A percentile compares a stretch with the other conserved stretches of the same genome.
phyloP scores from a whole-genome alignment of 2,329 filamentous ascomycete genomes.

The Phialophora verrucosa region DNA sequence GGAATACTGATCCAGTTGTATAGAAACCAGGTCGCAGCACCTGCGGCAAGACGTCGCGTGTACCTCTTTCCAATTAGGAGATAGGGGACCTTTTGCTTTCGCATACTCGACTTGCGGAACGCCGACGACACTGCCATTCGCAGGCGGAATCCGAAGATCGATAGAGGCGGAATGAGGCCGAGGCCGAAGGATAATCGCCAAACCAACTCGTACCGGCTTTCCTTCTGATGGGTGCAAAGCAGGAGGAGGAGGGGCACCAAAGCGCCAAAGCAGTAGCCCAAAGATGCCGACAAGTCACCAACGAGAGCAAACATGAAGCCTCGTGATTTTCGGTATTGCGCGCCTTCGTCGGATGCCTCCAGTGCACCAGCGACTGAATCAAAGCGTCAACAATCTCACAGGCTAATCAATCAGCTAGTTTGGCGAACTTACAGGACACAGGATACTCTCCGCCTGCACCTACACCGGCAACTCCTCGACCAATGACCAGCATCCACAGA shows the following conservation, averaged over 20 bases:
- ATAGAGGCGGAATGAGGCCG: too few relatives aligned
- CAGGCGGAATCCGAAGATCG: conserved; percentile 44
- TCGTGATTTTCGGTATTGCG: conserved; percentile 52
- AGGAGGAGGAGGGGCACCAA: conserved; percentile 59
- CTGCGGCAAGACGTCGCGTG: conserved; percentile 43
- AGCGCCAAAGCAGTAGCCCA: conserved; percentile 59
- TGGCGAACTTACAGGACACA: too few relatives aligned
- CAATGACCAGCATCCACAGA: too few relatives aligned
- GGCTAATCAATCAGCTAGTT: too few relatives aligned
- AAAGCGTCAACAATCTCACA: too few relatives aligned
- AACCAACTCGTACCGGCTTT: conserved; percentile 35
- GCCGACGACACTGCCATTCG: conserved; percentile 59
- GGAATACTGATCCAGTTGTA: too few relatives aligned
- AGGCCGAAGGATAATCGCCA: too few relatives aligned
- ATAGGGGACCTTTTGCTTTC: conserved; percentile 56
- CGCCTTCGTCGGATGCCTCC: too few relatives aligned
- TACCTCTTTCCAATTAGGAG: conserved; percentile 57
- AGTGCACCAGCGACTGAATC: too few relatives aligned
- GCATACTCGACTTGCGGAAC: conserved; percentile 56
- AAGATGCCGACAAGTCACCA: conserved; percentile 56
- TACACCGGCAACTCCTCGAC: too few relatives aligned
- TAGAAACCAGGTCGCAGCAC: too few relatives aligned
- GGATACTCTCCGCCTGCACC: too few relatives aligned
- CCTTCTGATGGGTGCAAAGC: conserved; percentile 55
- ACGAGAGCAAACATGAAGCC: conserved; percentile 65